Conservation (phyloP, 345 rosid genomes). For the Theobroma cacao region DNA sequence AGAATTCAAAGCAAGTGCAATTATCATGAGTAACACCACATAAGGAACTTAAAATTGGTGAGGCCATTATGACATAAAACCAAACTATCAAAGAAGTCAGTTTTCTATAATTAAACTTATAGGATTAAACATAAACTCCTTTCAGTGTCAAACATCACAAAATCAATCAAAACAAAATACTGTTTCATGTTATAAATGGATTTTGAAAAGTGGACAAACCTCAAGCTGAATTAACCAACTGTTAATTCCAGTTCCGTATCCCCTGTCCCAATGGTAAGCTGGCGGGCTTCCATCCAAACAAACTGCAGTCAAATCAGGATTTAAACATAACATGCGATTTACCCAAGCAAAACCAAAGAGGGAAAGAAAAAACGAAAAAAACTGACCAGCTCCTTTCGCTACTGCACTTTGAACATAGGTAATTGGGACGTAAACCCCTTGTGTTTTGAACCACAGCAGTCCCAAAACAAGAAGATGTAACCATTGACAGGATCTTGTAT, state of each 20-base stretch:
- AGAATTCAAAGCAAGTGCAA: not conserved
- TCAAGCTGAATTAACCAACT: constrained; percentile 85
- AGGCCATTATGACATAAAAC: not conserved
- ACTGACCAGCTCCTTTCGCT: constrained; percentile 77
- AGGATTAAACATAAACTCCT: not conserved
- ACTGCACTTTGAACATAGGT: constrained; percentile 63
- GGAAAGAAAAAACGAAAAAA: not conserved
- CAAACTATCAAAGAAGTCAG: not conserved
- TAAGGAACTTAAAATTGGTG: not conserved
- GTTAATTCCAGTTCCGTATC: constrained; percentile 74
- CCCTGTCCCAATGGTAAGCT: constrained; percentile 79
- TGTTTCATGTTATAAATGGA: not conserved
- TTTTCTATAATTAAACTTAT: not conserved
- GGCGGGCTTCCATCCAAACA: constrained; percentile 98
- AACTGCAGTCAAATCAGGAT: constrained; percentile 39
- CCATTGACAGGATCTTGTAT: constrained; percentile 45
- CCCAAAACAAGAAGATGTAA: constrained; percentile 35
- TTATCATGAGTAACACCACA: not conserved
- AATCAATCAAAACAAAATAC: not conserved
- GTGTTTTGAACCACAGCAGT: constrained; percentile 36
- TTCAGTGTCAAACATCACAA: not conserved
- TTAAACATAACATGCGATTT: not conserved
- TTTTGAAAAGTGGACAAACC: constrained; percentile 38
- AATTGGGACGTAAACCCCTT: constrained; percentile 53
- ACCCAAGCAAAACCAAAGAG: not conserved